phyloP scores from a whole-genome alignment of 257 asterid species.

The Pogostemon cablin region DNA sequence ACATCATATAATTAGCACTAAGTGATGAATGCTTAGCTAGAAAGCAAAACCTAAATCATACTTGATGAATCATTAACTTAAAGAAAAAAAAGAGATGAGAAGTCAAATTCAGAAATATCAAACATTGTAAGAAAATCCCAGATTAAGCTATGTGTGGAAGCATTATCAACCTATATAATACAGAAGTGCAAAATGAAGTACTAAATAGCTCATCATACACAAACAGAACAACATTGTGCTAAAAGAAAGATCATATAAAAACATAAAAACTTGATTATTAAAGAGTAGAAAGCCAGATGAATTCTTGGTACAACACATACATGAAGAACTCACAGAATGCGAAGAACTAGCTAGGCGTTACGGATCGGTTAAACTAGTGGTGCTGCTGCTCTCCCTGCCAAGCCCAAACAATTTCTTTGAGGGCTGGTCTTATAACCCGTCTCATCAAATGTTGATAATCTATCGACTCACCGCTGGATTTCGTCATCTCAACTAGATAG shows the following conservation, averaged over 20 bases:
- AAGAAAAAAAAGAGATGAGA: neutral
- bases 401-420: slow-evolving; percentile 49
- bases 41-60: neutral
- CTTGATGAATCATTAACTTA: neutral
- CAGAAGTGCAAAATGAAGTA: neutral
- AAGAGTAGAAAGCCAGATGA: slow-evolving; percentile 6
- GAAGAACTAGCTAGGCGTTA: neutral
- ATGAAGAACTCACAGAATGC: slow-evolving; percentile 5
- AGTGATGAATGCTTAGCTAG: neutral
- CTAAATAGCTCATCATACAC: neutral
- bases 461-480: slow-evolving; percentile 54
- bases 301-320: neutral
- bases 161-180: neutral
- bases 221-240: neutral
- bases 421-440: slow-evolving; percentile 39
- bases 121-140: neutral
- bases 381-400: slow-evolving; percentile 51
- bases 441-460: slow-evolving; percentile 57
- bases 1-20: neutral
- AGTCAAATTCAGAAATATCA: neutral
- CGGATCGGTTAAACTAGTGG: neutral
- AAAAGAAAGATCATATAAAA: neutral
- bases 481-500: slow-evolving; percentile 69
- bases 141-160: neutral
- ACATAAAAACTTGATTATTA: neutral